Evolutionary conservation across 192 early-diverging fungal species (phyloP), one percentile per base, ranked within the genome.

Genomic region (Entomortierella chlamydospora): DNA sequence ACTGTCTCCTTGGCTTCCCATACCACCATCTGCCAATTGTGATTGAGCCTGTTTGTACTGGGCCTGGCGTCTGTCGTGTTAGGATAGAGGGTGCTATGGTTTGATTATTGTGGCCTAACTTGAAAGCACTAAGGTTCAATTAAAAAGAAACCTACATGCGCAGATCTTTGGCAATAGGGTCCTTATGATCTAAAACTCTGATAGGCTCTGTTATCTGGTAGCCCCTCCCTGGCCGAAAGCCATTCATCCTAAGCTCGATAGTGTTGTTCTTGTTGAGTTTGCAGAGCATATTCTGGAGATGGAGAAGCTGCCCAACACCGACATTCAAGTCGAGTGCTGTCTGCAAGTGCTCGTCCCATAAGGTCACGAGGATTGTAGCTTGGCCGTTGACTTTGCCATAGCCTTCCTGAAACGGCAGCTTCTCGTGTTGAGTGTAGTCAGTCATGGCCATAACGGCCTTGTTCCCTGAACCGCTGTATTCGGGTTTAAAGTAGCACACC

Each of bases 371-470:
- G 6, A 79, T 55, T 5, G 72, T 61, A 20, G 64, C 64, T 39
- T 61, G 45, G 7, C 76, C 68, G 4, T 25, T 30, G 25, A 58
- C 39, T 51, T 30, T 57, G 1, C 50, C 72, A 2, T 65, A 29
- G 9, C 30, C 52, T 29, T 79, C 57, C 17, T 29, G 33, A 47
- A 33, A 58, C 0, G 68, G 76, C 26, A 79, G 33, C 17, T 12
- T 26, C 1, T 43, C 42, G n/a, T 79, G 54, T 31, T 79, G 68
- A 0, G 76, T 79, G 39, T 79, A 79, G 37, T 79, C 76, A 12
- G 76, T 79, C 37, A 79, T 53, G 15, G 59, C 23, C 57, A 74
- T 23, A 15, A 37, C 4, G 20, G 42, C 60, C 22, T 56, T 57
- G n/a, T 58, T 68, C 4, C 29, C 43, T 9, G 28, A 53, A 10